Base-by-base conservation (phyloP, 2,329 filamentous ascomycete species). In the Diplodia corticola region DNA sequence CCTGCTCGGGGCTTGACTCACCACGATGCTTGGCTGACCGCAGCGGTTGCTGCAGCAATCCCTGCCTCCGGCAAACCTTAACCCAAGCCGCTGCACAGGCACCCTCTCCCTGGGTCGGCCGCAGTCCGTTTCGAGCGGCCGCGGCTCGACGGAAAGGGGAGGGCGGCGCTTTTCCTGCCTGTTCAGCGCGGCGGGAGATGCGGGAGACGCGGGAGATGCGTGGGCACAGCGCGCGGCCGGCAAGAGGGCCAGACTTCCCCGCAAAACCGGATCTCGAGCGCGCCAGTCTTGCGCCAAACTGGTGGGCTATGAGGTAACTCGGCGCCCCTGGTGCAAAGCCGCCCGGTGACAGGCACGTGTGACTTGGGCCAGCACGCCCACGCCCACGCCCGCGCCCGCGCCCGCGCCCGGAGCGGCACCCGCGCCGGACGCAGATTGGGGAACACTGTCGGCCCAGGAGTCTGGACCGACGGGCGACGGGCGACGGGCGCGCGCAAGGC, bases 211-310 rank as follows among this genome's bases (percentile, higher is more conserved):
- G 33, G 22, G 35, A 40, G 22, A 13, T 35, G 53, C 35, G 17
- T 33, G 35, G 35, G 54, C 22, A 46, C 7, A 24, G 46, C 40
- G 53, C 33, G 37, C 26, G 33, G 30, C 24, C 26, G 57, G 57
- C 12, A 48, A n/a, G 37, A 61, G 28, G n/a, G 57, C 57, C 57
- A 61, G 57, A 40, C 57, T 61, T 61, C 57, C 57, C 57, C 57
- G 57, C 57, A 61, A 46, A 48, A 57, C 26, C 33, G 30, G 30
- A 55, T 55, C 51, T 30, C 51, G 53, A 40, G 17, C 37, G 37
- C 40, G 26, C 20, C n/a, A 26, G 15, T n/a, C 37, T n/a, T n/a
- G n/a, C n/a, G n/a, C n/a, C n/a, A n/a, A n/a, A n/a, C n/a, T n/a
- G n/a, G n/a, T n/a, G 37, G 54, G 37, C 44, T 28, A 61, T 61